Evolutionary conservation across 2,329 filamentous ascomycete genomes (phyloP).

Genomic region (Calonectria pteridis): DNA sequence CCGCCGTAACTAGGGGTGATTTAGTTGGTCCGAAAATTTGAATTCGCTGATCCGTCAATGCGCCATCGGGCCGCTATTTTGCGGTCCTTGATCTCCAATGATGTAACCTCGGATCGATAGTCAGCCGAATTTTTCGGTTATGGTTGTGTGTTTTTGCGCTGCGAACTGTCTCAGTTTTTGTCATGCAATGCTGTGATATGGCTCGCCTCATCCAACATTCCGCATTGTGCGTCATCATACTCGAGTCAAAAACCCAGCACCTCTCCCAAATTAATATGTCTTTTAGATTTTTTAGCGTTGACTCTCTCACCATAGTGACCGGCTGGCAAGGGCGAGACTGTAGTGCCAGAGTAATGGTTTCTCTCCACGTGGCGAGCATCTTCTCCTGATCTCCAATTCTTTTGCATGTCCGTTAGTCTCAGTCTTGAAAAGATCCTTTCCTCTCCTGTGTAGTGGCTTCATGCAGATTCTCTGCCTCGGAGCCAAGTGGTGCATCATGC

Average conservation of each 20-base stretch:
- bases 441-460: not conserved
- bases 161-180: not conserved
- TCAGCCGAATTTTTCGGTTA: conserved; percentile 1
- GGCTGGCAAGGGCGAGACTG: not conserved
- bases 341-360: not conserved
- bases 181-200: not conserved
- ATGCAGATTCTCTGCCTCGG: not conserved
- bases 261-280: not conserved
- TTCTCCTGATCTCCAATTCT: not conserved
- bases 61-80: conserved; percentile 11
- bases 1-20: conserved; percentile 2
- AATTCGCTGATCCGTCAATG: conserved; percentile 6
- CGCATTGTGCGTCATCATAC: not conserved
- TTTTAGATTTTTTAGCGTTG: not conserved
- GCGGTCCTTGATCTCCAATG: conserved; percentile 7
- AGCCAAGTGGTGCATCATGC: not conserved
- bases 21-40: conserved; percentile 10
- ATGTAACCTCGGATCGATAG: not conserved
- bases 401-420: not conserved
- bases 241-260: too few relatives aligned
- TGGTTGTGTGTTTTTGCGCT: not conserved
- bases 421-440: not conserved
- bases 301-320: not conserved
- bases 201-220: not conserved
- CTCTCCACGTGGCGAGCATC: conserved; percentile 10